A percentile compares a stretch with the other conserved stretches of the same genome.
phyloP scores from a whole-genome alignment of 2,329 filamentous ascomycete species.

The Fusarium nygamai region DNA sequence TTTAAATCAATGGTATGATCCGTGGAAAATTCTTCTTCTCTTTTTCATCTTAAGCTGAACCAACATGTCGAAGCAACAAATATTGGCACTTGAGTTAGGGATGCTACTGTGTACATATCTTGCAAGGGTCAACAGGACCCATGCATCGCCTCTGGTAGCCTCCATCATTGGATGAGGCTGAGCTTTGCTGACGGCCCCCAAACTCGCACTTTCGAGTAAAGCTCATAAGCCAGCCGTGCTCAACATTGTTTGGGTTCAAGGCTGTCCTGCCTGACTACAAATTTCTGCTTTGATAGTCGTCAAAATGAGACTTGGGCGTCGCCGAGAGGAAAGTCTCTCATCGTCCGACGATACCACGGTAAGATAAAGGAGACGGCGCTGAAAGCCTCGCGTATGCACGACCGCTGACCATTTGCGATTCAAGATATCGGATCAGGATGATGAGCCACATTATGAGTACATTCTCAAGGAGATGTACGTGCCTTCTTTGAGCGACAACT shows the following conservation, averaged over 20 bases:
- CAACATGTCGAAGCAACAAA: background rate
- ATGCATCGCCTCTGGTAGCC: background rate
- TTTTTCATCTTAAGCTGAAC: background rate
- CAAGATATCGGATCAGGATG: conserved; percentile 8
- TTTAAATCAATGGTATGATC: background rate
- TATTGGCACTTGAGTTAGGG: background rate
- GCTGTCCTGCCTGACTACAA: background rate
- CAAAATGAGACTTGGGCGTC: conserved; percentile 11
- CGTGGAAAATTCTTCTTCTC: background rate
- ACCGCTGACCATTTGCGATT: background rate
- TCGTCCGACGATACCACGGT: background rate
- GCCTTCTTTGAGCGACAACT: background rate
- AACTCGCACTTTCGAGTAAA: background rate
- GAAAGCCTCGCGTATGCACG: background rate
- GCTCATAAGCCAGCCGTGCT: background rate
- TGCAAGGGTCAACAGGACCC: background rate
- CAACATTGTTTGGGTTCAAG: background rate
- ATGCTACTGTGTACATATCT: background rate
- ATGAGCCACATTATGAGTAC: conserved; percentile 23
- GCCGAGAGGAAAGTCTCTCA: background rate
- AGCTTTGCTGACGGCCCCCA: background rate
- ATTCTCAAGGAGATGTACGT: conserved; percentile 34
- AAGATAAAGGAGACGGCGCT: background rate
- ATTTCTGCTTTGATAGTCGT: background rate
- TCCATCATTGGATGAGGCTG: background rate